Percentiles rank a stretch among this genome's conserved stretches.
Evolutionary conservation across 2,329 filamentous ascomycete genomes (phyloP).

Genomic region (Ceratocystis destructans): DNA sequence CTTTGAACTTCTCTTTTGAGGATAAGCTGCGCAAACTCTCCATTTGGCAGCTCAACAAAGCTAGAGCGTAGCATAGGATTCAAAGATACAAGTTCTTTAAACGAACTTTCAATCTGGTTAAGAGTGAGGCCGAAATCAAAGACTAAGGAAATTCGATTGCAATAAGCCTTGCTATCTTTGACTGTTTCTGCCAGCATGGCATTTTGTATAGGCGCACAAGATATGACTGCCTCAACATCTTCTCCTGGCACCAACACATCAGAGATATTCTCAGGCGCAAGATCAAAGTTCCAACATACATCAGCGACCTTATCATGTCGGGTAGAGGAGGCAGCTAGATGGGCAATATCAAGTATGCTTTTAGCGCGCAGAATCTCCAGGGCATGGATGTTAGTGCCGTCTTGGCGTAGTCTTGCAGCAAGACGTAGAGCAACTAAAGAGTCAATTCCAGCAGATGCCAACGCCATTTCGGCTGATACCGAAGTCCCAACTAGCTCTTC

Average conservation of each 20-base stretch:
- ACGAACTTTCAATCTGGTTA: constrained; percentile 33
- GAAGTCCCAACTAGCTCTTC: constrained; percentile 28
- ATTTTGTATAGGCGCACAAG: constrained; percentile 60
- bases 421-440: constrained; percentile 40
- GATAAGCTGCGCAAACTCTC: constrained; percentile 45
- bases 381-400: constrained; percentile 43
- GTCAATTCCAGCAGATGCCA: constrained; percentile 48
- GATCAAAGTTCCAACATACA: background rate
- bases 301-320: background rate
- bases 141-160: constrained; percentile 62
- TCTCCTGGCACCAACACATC: background rate
- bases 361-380: constrained; percentile 35
- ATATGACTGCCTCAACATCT: constrained; percentile 33
- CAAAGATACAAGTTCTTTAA: constrained; percentile 34
- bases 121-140: constrained; percentile 29
- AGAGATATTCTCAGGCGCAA: background rate
- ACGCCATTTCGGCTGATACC: constrained; percentile 29
- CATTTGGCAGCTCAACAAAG: constrained; percentile 44
- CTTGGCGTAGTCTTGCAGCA: constrained; percentile 47
- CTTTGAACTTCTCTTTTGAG: constrained; percentile 31
- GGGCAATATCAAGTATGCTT: background rate
- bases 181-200: constrained; percentile 70
- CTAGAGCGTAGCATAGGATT: constrained; percentile 64
- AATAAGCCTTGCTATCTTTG: constrained; percentile 48
- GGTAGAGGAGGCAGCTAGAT: background rate